Percentiles rank a stretch among this genome's conserved stretches.
Evolutionary conservation across 768 basidiomycete species (phyloP).

Genomic region (Amanita rimosa): DNA sequence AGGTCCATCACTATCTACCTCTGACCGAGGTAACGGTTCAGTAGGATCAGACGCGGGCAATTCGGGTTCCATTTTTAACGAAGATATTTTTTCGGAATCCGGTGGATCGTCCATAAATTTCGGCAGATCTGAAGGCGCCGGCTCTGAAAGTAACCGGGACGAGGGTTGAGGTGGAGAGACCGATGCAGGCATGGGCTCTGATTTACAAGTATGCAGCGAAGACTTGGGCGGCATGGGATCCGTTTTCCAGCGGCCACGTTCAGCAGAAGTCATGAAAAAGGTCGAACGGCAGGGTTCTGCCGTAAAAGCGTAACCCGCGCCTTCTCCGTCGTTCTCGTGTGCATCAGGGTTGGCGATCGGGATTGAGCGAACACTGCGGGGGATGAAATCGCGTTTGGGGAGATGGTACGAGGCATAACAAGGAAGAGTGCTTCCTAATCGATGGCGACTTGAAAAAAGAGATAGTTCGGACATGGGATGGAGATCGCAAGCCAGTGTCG

Average conservation of each 20-base stretch:
- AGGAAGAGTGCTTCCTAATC: background rate
- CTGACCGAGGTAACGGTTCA: conserved; percentile 17
- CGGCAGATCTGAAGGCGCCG: no score
- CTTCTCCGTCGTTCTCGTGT: conserved; percentile 7
- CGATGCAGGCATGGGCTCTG: background rate
- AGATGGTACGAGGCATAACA: background rate
- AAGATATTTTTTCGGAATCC: background rate
- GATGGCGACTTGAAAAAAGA: no score
- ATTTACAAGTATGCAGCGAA: conserved; percentile 4
- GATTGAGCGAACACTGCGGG: no score
- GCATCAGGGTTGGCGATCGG: no score
- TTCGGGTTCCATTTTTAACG: background rate
- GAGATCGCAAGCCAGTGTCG: background rate
- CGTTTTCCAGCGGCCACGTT: conserved; percentile 47
- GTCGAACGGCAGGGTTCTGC: conserved; percentile 28
- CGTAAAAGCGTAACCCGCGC: conserved; percentile 22
- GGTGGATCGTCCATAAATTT: no score
- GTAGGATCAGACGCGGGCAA: background rate
- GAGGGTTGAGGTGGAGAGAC: background rate
- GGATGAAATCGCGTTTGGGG: background rate
- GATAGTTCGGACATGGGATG: no score
- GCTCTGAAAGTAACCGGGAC: background rate
- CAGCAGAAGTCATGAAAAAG: conserved; percentile 43
- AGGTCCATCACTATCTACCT: conserved; percentile 20
- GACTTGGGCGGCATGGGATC: conserved; percentile 30